Evolutionary conservation across 2,329 filamentous ascomycete genomes (phyloP), one percentile per base, ranked within the genome.

Genomic region (Thyridium curvatum): DNA sequence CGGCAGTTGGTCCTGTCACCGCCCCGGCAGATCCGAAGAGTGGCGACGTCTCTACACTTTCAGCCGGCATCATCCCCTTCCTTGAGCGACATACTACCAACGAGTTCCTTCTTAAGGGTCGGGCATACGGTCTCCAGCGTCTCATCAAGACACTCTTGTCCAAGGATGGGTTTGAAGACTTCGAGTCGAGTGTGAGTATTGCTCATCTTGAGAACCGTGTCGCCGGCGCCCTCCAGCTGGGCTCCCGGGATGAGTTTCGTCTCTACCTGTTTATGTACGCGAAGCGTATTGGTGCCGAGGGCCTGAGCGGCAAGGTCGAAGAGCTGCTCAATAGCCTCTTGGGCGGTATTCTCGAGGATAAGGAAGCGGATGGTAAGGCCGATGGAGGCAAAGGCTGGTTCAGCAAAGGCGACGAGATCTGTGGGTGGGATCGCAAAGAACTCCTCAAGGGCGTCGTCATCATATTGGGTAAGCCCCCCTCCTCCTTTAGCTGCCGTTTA

Each of bases 201-300:
- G 91, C 90, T 7, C 93, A 98, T 65, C 69, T 98, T 12, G 93
- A 98, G 61, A 97, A 96, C 53, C 79, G 94, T 30, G 82, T 98
- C 34, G 91, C 93, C 3, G 94, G 88, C 4, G 87, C 93, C 1
- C 66, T 94, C 55, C 84, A 87, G 43, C 68, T 98, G 1, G 86
- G 84, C 4, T 84, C 93, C 0, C 84, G 81, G 51, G 90, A 97
- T 42, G 93, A 98, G 58, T 98, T 97, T 65, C 80, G 88, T 41
- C 71, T 95, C 2, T 97, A 97, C 54, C 68, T 98, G n/a, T 84
- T 89, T 54, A 97, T 97, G 89, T 98, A 98, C 54, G 91, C 90
- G 4, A 97, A 96, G 66, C 82, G 93, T 1, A 77, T 98, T 6
- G 93, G 93, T 1, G 88, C 89, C 0, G 94, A 98, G 60, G 89